Conservation (phyloP, 257 asterid species). For the Nicotiana noctiflora region DNA sequence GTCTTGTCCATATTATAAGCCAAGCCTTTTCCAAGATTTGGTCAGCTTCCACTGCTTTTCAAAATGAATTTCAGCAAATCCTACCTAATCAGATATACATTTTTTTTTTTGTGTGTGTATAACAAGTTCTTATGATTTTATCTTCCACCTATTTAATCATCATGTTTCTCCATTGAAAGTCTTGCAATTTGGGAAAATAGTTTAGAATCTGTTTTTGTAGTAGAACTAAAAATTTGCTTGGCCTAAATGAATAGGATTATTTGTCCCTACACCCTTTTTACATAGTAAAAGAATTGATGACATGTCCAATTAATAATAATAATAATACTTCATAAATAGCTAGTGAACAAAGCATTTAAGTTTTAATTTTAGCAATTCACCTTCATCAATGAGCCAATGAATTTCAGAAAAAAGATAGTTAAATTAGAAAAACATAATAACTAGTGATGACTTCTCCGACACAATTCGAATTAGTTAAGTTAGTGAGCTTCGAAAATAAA, state of each 20-base stretch:
- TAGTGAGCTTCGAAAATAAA: background rate
- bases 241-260: background rate
- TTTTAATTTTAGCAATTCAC: background rate
- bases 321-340: background rate
- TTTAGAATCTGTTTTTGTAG: background rate
- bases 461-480: background rate
- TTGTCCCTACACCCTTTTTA: background rate
- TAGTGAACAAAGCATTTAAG: background rate
- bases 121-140: background rate
- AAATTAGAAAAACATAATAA: background rate
- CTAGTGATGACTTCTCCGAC: background rate
- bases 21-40: slow-evolving; percentile 24
- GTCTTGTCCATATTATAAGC: slow-evolving; percentile 33
- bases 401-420: background rate
- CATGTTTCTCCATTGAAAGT: background rate
- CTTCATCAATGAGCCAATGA: background rate
- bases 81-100: slow-evolving; percentile 16
- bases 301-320: background rate
- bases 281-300: background rate
- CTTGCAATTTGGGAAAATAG: background rate
- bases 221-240: background rate
- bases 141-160: background rate
- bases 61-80: slow-evolving; percentile 19
- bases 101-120: background rate
- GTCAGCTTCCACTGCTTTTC: slow-evolving; percentile 17